Base-by-base conservation (phyloP, 2,329 filamentous ascomycete genomes). In the Aspergillus alliaceus region DNA sequence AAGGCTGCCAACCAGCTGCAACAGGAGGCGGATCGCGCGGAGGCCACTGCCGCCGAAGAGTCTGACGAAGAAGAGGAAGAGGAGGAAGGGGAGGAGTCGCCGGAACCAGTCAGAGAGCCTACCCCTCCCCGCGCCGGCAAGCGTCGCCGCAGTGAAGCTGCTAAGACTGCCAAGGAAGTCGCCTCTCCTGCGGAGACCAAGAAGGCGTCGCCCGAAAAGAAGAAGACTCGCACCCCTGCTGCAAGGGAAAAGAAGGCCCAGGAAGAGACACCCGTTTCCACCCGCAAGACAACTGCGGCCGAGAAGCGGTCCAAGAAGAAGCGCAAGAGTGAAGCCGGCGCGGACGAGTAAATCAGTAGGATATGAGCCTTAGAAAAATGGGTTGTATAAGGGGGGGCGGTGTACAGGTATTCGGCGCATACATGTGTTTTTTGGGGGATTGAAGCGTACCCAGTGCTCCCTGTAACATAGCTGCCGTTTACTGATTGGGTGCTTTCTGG, bases 281-380 rank as follows among this genome's bases (percentile, higher is more conserved):
- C 66, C 47, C 67, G 69, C 47, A 73, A 74, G 51, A 58, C 69
- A 14, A 67, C 69, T 42, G 64, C 60, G 4, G 63, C 65, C 2
- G 72, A 75, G 18, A 59, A 74, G 66, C 72, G 72, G 61, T 66
- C 64, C 35, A 73, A 71, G 64, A 81, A 80, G 72, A 81, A 80
- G 76, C 73, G 75, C 61, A 79, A 79, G 75, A 79, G 77, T 63
- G 76, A 78, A 59, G 71, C 61, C 34, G 64, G 44, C 29, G 59
- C 31, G 25, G 62, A 67, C 14, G 66, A 69, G 53, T 69, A 62
- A 63, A 42, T 6, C 6, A 14, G 39, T n/a, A n/a, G n/a, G n/a
- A n/a, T n/a, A n/a, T n/a, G n/a, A n/a, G n/a, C n/a, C n/a, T n/a
- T n/a, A n/a, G n/a, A n/a, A n/a, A n/a, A n/a, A n/a, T n/a, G n/a